Base-by-base conservation (phyloP, 1,284 basidiomycete species). In the Ustilago hordei region DNA sequence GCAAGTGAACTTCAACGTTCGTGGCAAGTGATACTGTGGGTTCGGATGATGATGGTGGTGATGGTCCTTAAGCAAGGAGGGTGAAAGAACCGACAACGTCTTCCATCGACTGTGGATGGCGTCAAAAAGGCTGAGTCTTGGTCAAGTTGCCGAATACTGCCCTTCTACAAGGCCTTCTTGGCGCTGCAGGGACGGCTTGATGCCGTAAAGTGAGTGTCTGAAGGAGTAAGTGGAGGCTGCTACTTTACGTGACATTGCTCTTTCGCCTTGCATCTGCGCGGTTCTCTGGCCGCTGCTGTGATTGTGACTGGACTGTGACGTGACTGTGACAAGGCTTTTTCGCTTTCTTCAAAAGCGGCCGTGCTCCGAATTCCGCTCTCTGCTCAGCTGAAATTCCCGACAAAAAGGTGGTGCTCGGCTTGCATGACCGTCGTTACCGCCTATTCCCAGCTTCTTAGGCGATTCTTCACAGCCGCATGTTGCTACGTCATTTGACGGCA, bases 181-280 rank as follows among this genome's bases (percentile, higher is more conserved):
- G 62, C 62, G 60, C 68, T 70, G 68, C 68, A 64, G 68, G 68
- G 34, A 54, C 55, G 58, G 62, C 39, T 45, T 54, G 50, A n/a
- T 15, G 39, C 58, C 23, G 23, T 23, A 48, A 48, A 28, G 23
- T 17, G 15, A 39, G 38, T 28, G 23, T 28, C 38, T 17, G 15
- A n/a, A 41, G 9, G 13, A 34, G 17, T 12, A 45, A 55, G 67
- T 69, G 60, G 67, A 63, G 67, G 60, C 47, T 28, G 19, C 19
- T n/a, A 55, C 8, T 55, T 9, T 19, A 55, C 52, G 52, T 36
- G 38, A 38, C 34, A 23, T 17, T 31, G 38, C 4, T n/a, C 39
- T 32, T 19, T 36, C 34, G 31, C 56, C 56, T 19, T 19, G 6
- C 17, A 19, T 8, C n/a, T 8, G n/a, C 43, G n/a, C 43, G 28